These are phyloP conservation scores for Sicyos edulis DNA, from an alignment of 306 rosid genomes.

Conservation along the genomic window DNA sequence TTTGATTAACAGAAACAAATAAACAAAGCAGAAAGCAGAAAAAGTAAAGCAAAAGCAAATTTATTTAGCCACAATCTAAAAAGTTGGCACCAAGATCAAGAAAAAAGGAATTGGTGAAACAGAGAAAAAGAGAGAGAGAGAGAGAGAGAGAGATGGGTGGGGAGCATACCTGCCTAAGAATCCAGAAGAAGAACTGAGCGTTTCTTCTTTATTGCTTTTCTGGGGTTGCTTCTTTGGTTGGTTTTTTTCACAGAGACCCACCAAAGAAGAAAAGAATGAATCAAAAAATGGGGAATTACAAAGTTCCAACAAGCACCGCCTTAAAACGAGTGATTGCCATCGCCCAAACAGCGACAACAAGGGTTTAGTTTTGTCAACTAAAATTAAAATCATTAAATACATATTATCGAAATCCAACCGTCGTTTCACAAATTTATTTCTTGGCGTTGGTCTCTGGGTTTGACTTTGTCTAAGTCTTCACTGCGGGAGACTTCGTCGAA, in stretches of 20 bases:
- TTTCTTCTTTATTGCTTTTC: neutral
- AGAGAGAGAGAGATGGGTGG: neutral
- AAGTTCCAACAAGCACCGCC: neutral
- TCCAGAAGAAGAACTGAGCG: neutral
- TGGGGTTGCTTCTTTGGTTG: constrained; percentile 15
- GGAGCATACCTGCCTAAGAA: constrained; percentile 13
- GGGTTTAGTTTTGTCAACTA: neutral
- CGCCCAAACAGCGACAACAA: neutral
- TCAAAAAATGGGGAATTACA: neutral
- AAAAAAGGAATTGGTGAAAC: constrained; percentile 3
- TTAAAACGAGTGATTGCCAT: too few species aligned
- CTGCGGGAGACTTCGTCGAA: too few species aligned
- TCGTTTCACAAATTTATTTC: neutral
- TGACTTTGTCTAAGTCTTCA: too few species aligned
- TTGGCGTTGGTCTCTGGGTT: too few species aligned
- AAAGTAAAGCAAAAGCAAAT: constrained; percentile 8
- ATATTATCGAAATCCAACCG: neutral
- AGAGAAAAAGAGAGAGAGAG: neutral
- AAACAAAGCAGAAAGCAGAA: constrained; percentile 15
- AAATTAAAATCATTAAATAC: neutral
- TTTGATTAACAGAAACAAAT: neutral
- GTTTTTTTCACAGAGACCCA: constrained; percentile 1
- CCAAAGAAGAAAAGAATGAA: neutral
- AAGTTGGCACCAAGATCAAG: neutral
- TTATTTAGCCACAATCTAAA: neutral